Base-by-base conservation (phyloP, 2,329 filamentous ascomycete genomes). In the Xylaria sp. region DNA sequence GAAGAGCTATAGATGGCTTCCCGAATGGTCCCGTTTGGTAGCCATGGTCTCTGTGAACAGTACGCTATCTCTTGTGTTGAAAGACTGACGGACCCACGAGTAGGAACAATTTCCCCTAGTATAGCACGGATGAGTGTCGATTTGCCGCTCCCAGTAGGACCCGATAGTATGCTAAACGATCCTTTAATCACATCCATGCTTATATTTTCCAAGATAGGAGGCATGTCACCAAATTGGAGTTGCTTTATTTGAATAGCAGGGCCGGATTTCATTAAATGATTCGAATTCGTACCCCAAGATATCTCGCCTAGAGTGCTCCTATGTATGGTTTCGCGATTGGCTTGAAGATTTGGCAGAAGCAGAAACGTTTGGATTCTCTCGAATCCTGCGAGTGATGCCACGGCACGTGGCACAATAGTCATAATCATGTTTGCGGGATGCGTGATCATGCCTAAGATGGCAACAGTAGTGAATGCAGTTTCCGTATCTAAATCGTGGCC, bases 391-490 rank as follows among this genome's bases (percentile, higher is more conserved):
- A 79, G 74, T 0, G 78, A 73, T 0, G 76, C 77, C 0, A 82
- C 70, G 0, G 71, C 75, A 4, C 75, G 73, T 0, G 81, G 81
- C 0, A 82, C 64, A 19, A 81, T 77, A 0, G 81, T 81, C 81
- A 82, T 82, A 19, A 83, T 71, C 66, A 82, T 83, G 59, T 83
- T 83, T 6, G 81, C 81, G 0, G 81, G 81, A 30, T 82, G 79
- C 0, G 80, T 83, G 0, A 83, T 75, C 72, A 83, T 75, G 5
- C 71, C 68, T 7, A 83, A 61, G n/a, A 82, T 73, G 0, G 81
- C 81, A 12, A 79, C 74, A 0, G 81, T 80, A 0, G 82, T 81
- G 61, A 83, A 84, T 0, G 81, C 81, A 0, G 79, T 82, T 57
- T 78, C 76, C 0, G 75, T 73, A 17, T 82, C 74, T 4, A 83